phyloP scores from a whole-genome alignment of 2,329 filamentous ascomycete genomes.

The Aspergillus uvarum region DNA sequence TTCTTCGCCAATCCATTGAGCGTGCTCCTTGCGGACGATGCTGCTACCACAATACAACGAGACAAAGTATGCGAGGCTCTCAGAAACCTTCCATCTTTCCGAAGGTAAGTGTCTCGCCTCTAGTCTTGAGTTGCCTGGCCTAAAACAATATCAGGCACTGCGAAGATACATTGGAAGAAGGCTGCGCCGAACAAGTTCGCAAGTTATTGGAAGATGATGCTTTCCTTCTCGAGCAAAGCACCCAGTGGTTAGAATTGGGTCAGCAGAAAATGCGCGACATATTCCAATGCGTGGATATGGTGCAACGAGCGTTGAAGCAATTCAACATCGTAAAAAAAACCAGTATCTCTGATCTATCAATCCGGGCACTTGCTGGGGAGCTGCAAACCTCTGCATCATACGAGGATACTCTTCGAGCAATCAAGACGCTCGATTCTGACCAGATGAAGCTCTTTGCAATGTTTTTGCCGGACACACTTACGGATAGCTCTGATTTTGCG shows the following conservation, averaged over 20 bases:
- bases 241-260: conserved; percentile 40
- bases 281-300: conserved; percentile 33
- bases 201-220: conserved; percentile 52
- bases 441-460: conserved; percentile 44
- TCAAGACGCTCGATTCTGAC: conserved; percentile 56
- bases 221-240: conserved; percentile 45
- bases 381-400: conserved; percentile 52
- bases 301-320: conserved; percentile 29
- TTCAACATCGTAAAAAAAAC: conserved; percentile 32
- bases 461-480: conserved; percentile 34
- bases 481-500: conserved; percentile 38
- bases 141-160: conserved; percentile 35
- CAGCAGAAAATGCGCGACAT: conserved; percentile 41
- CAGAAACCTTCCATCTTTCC: conserved; percentile 59
- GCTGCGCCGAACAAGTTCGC: conserved; percentile 38
- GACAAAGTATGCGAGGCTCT: conserved; percentile 54
- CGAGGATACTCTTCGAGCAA: conserved; percentile 52
- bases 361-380: conserved; percentile 51
- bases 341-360: conserved; percentile 38
- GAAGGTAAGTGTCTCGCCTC: conserved; percentile 33
- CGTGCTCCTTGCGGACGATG: conserved; percentile 45
- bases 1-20: conserved; percentile 62
- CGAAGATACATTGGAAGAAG: conserved; percentile 44
- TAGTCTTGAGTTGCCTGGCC: neutral
- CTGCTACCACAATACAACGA: conserved; percentile 28